Percentiles rank a stretch among this genome's conserved stretches.
These are phyloP conservation scores for Nicotiana rustica DNA, from an alignment of 305 asterid species.

Conservation along the genomic window DNA sequence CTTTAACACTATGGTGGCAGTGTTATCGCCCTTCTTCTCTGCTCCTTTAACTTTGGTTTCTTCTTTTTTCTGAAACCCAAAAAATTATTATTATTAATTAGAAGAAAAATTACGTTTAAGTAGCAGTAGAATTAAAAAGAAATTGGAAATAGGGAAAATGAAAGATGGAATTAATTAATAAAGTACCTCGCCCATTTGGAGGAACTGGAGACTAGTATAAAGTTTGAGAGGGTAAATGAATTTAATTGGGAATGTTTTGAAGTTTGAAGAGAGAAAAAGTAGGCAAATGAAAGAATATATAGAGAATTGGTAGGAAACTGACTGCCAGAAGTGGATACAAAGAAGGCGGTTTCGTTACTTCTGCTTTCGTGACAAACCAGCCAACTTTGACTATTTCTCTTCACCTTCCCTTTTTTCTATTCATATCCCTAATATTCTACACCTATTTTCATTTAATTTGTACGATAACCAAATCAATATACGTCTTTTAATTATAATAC, in stretches of 20 bases:
- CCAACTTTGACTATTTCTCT: slow-evolving; percentile 10
- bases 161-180: background rate
- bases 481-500: no score
- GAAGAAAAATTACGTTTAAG: background rate
- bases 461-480: no score
- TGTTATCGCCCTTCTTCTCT: slow-evolving; percentile 54
- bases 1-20: slow-evolving; percentile 62
- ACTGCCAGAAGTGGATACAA: background rate
- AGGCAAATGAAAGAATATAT: slow-evolving; percentile 14
- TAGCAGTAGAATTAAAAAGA: background rate
- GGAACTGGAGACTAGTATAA: background rate
- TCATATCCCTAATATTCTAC: no score
- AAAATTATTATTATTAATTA: background rate
- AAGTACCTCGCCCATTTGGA: slow-evolving; percentile 64
- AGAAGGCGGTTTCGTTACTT: background rate
- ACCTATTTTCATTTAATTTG: no score
- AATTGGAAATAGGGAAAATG: background rate
- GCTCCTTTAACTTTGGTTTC: slow-evolving; percentile 44
- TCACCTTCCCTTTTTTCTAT: no score
- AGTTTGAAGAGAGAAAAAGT: slow-evolving; percentile 15
- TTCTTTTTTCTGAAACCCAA: slow-evolving; percentile 58
- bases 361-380: background rate
- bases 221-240: background rate
- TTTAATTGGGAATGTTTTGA: slow-evolving; percentile 1
- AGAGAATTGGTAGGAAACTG: background rate